These are phyloP conservation scores for Lactarius evosmus DNA, from an alignment of 768 basidiomycete species.

Conservation along the genomic window DNA sequence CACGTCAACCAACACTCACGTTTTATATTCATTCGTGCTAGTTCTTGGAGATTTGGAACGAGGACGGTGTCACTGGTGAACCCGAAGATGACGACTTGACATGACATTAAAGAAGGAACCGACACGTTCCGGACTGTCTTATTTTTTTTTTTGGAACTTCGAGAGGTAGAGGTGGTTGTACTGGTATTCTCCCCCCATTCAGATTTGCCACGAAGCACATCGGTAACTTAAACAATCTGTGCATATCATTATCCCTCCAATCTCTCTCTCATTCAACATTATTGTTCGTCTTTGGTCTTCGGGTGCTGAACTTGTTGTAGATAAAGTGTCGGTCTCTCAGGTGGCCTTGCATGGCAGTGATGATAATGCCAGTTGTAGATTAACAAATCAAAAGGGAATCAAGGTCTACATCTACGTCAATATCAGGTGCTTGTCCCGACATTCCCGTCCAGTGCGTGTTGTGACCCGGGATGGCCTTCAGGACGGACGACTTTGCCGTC, in stretches of 20 bases:
- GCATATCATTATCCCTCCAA: constrained; percentile 25
- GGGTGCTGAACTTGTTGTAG: not conserved
- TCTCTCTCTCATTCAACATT: not conserved
- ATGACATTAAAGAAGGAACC: constrained; percentile 7
- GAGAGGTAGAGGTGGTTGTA: constrained; percentile 11
- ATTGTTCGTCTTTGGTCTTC: constrained; percentile 2
- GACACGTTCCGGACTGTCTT: not conserved
- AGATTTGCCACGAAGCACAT: not conserved
- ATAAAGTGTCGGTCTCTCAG: not conserved
- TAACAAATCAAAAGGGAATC: not conserved
- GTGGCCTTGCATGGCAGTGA: not conserved
- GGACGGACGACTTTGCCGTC: constrained; percentile 41
- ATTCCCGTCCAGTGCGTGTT: not conserved
- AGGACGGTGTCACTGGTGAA: constrained; percentile 71
- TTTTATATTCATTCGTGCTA: constrained; percentile 32
- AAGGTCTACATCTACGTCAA: not conserved
- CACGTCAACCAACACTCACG: not conserved
- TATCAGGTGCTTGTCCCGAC: not conserved
- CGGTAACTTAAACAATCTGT: constrained; percentile 10
- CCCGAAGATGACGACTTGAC: constrained; percentile 38
- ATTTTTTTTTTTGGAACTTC: not conserved
- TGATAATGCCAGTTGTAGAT: not conserved
- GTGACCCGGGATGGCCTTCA: not conserved
- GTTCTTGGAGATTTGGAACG: constrained; percentile 80
- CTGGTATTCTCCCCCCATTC: not conserved